Evolutionary conservation across 768 basidiomycete species (phyloP).

Genomic region (Tricholoma matsutake): DNA sequence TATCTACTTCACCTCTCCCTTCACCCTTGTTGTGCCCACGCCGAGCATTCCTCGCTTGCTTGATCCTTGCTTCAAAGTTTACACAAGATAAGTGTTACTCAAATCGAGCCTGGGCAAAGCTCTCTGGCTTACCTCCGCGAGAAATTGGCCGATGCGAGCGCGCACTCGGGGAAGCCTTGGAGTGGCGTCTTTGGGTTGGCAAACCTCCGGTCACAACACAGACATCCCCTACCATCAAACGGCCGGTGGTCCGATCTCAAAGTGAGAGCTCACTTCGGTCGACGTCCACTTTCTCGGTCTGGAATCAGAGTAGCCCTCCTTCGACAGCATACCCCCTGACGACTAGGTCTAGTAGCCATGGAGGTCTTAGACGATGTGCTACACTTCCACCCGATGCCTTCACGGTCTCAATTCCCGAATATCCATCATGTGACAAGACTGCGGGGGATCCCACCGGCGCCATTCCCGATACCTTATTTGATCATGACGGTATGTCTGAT

Average conservation of each 20-base stretch:
- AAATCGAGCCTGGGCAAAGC: slow-evolving; percentile 91
- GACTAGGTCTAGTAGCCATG: neutral
- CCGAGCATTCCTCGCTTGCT: slow-evolving; percentile 80
- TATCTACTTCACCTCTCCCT: slow-evolving; percentile 45
- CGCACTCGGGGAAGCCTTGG: slow-evolving; percentile 79
- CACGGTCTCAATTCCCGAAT: neutral
- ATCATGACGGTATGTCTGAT: neutral
- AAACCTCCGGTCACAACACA: slow-evolving; percentile 42
- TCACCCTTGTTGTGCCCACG: slow-evolving; percentile 86
- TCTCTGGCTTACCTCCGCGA: slow-evolving; percentile 80
- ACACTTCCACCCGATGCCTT: slow-evolving; percentile 40
- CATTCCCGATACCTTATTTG: neutral
- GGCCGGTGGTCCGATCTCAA: slow-evolving; percentile 45
- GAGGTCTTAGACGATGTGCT: slow-evolving; percentile 36
- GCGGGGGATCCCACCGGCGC: neutral
- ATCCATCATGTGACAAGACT: neutral
- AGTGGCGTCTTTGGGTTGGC: slow-evolving; percentile 93
- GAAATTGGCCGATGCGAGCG: slow-evolving; percentile 91
- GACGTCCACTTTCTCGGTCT: slow-evolving; percentile 26
- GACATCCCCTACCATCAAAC: slow-evolving; percentile 21
- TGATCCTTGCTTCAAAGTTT: slow-evolving; percentile 91
- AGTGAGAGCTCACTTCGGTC: slow-evolving; percentile 42
- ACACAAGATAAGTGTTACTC: slow-evolving; percentile 92
- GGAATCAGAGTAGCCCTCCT: slow-evolving; percentile 10
- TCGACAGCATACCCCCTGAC: neutral